These are phyloP conservation scores for Dalechampia spathulata DNA, from an alignment of 441 rosid species.

Conservation along the genomic window DNA sequence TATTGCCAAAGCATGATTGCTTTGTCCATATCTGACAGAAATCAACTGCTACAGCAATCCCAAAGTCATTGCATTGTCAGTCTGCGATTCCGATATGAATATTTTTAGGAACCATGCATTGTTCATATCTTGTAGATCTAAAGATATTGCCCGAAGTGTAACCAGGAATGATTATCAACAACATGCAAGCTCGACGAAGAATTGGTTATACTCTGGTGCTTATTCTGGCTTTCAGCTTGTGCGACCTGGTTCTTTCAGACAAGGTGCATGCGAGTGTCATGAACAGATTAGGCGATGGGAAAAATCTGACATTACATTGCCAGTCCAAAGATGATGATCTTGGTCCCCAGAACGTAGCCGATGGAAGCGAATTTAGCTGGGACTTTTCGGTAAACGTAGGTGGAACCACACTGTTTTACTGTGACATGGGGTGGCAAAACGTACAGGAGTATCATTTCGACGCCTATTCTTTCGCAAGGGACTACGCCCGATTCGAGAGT, in stretches of 20 bases:
- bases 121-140: background rate
- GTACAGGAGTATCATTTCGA: slow-evolving; percentile 30
- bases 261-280: slow-evolving; percentile 27
- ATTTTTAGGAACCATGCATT: background rate
- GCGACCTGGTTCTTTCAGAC: slow-evolving; percentile 13
- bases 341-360: slow-evolving; percentile 37
- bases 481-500: slow-evolving; percentile 22
- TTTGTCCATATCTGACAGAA: background rate
- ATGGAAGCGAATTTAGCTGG: slow-evolving; percentile 42
- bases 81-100: background rate
- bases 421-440: slow-evolving; percentile 36
- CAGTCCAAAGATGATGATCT: slow-evolving; percentile 48
- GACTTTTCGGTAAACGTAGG: slow-evolving; percentile 28
- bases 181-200: slow-evolving; percentile 3
- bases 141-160: background rate
- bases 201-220: background rate
- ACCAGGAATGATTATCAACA: background rate
- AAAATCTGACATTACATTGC: slow-evolving; percentile 41
- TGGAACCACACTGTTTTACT: slow-evolving; percentile 42
- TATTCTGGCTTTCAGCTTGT: slow-evolving; percentile 14
- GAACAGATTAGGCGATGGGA: slow-evolving; percentile 37
- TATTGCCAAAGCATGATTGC: background rate
- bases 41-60: background rate
- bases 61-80: background rate
- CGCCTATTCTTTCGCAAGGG: slow-evolving; percentile 31